Percentiles rank a stretch among this genome's conserved stretches.
Evolutionary conservation across 495 filamentous ascomycete genomes (phyloP).

Genomic region (Penicillium riverlandense): DNA sequence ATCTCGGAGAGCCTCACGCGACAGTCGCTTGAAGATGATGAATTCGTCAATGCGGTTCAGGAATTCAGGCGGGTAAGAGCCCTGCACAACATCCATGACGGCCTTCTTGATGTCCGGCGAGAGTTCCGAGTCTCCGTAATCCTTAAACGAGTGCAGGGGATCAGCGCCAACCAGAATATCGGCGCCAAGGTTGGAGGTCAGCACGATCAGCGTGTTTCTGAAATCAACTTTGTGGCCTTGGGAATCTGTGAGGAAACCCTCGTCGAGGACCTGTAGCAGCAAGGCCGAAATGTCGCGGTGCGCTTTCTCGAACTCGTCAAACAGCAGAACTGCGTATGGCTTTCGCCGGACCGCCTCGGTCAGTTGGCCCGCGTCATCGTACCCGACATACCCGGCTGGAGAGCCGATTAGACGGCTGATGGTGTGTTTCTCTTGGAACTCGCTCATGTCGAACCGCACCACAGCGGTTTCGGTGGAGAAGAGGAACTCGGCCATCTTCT

Average conservation of each 20-base stretch:
- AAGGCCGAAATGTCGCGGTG: conserved; percentile 91
- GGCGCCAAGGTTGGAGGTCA: conserved; percentile 82
- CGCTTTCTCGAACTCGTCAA: conserved; percentile 97
- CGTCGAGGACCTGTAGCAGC: conserved; percentile 92
- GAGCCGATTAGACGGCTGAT: conserved; percentile 87
- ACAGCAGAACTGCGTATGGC: conserved; percentile 89
- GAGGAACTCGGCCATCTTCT: conserved; percentile 87
- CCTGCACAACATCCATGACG: conserved; percentile 82
- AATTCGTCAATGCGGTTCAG: conserved; percentile 95
- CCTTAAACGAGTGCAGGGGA: conserved; percentile 35
- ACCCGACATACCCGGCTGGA: conserved; percentile 91
- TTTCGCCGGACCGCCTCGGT: conserved; percentile 94
- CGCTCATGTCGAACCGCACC: conserved; percentile 92
- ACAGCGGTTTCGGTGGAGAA: conserved; percentile 90
- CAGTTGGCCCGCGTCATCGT: conserved; percentile 93
- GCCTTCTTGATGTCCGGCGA: conserved; percentile 60
- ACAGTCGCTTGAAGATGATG: conserved; percentile 87
- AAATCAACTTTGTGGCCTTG: conserved; percentile 97
- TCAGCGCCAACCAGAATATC: conserved; percentile 41
- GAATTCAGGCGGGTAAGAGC: conserved; percentile 83
- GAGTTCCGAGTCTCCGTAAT: conserved; percentile 56
- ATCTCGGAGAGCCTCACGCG: conserved; percentile 68
- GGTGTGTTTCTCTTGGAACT: conserved; percentile 97
- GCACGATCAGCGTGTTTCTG: conserved; percentile 88
- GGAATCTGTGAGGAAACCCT: conserved; percentile 90